A percentile compares a stretch with the other conserved stretches of the same genome.
Evolutionary conservation across 129 eudicot species (phyloP).

Genomic region (Erigeron canadensis): DNA sequence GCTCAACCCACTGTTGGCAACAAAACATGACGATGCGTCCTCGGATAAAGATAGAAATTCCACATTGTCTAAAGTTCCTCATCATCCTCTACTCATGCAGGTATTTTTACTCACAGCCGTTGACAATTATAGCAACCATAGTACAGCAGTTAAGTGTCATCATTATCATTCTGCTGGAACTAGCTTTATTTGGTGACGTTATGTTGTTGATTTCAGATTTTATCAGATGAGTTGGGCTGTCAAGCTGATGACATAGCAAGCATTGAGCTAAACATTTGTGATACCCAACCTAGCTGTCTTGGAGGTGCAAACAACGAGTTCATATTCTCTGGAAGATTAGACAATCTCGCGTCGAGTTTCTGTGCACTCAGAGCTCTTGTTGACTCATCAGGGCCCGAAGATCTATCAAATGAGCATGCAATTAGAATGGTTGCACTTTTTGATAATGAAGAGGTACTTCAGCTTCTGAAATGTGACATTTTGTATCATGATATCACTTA

Average conservation of each 20-base stretch:
- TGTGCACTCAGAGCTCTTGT: slow-evolving; percentile 92
- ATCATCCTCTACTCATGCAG: slow-evolving; percentile 88
- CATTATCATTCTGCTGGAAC: background rate
- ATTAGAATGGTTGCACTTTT: slow-evolving; percentile 91
- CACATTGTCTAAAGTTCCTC: slow-evolving; percentile 44
- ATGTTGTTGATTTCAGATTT: slow-evolving; percentile 45
- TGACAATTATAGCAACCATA: background rate
- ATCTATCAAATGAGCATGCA: slow-evolving; percentile 71
- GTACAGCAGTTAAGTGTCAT: background rate
- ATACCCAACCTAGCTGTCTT: slow-evolving; percentile 91
- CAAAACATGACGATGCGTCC: slow-evolving; percentile 50
- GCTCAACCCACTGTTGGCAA: slow-evolving; percentile 71
- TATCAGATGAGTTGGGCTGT: slow-evolving; percentile 78
- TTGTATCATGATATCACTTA: slow-evolving; percentile 9
- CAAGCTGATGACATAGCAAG: slow-evolving; percentile 60
- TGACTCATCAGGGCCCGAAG: slow-evolving; percentile 67
- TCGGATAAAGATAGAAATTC: slow-evolving; percentile 55
- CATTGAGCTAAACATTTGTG: slow-evolving; percentile 83
- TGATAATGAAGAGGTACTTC: slow-evolving; percentile 90
- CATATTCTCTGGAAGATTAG: slow-evolving; percentile 94
- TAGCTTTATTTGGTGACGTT: slow-evolving; percentile 17
- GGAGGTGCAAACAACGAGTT: slow-evolving; percentile 93
- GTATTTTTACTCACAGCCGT: slow-evolving; percentile 26
- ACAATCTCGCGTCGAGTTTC: slow-evolving; percentile 86
- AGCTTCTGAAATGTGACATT: background rate